Base-by-base conservation (phyloP, 2,329 filamentous ascomycete genomes). In the Claviceps quebecensis region DNA sequence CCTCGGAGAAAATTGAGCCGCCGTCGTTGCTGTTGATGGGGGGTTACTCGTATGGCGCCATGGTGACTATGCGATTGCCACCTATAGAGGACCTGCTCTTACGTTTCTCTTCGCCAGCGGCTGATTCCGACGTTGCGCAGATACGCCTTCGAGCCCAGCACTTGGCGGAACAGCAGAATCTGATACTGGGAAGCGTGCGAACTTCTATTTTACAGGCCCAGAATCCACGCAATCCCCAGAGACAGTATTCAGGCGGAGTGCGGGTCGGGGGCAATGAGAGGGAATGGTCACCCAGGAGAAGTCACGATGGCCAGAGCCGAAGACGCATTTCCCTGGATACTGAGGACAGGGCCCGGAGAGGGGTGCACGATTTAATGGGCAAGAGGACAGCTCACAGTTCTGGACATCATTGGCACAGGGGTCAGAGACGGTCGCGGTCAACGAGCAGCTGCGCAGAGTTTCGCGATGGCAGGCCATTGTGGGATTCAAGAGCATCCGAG, bases 31-130 rank as follows among this genome's bases (percentile, higher is more conserved):
- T 82, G 2, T 60, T 95, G 5, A 71, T 93, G 6, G 84, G 78
- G 2, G 90, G 90, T 13, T 96, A 96, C 65, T 95, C 89, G 0
- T 96, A 96, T 65, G 93, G 93, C 44, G 87, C 88, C 4, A 77
- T 95, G 61, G 78, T 97, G 40, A 81, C 87, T 2, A 81, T 78
- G 0, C 80, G 84, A 52, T 74, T 95, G 0, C 87, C 88, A 0
- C 72, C 80, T 0, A 67, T 83, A 38, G 64, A 71, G 11, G 66
- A 72, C 0, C 78, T 94, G 29, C 66, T 87, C 23, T 64, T 72
- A 1, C 67, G 75, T 1, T 88, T 93, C 57, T 61, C 68, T 7
- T 63, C 68, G 0, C 75, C 80, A 0, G 56, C 67, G 3, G 59
- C 64, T n/a, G 79, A 74, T 40, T 81, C 81, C 0, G 67, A 80